phyloP scores from a whole-genome alignment of 768 basidiomycete species.

The Lyophyllum decastes region DNA sequence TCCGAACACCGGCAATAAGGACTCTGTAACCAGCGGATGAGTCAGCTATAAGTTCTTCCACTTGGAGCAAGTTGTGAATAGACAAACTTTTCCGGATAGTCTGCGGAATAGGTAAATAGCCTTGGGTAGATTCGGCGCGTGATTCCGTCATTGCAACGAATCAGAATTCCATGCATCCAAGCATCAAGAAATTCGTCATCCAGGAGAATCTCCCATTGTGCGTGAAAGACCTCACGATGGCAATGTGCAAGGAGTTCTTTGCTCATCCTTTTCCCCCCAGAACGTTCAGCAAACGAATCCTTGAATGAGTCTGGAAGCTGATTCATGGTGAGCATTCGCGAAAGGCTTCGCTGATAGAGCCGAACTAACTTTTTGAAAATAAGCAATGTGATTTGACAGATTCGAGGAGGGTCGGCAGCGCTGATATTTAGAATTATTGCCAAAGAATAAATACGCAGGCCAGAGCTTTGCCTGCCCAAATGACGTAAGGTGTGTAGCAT shows the following conservation, averaged over 20 bases:
- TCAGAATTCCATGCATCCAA: constrained; percentile 24
- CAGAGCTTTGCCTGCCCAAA: neutral
- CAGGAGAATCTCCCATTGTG: constrained; percentile 23
- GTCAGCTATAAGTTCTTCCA: neutral
- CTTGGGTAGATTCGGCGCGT: constrained; percentile 24
- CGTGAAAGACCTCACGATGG: constrained; percentile 28
- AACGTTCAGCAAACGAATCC: neutral
- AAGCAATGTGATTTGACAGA: too few relatives aligned
- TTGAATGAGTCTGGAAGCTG: constrained; percentile 10
- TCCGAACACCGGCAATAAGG: constrained; percentile 19
- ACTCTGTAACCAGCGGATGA: constrained; percentile 12
- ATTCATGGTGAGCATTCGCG: neutral
- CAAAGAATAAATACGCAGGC: neutral
- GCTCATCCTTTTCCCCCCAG: neutral
- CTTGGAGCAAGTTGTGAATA: neutral
- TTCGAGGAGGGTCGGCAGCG: too few relatives aligned
- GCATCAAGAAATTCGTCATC: constrained; percentile 25
- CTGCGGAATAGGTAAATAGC: constrained; percentile 31
- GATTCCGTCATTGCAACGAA: constrained; percentile 22
- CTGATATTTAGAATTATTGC: too few relatives aligned
- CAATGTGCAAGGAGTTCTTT: constrained; percentile 16
- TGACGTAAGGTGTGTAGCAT: neutral
- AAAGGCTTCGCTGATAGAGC: neutral
- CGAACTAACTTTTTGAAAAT: constrained; percentile 21
- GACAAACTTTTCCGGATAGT: constrained; percentile 31